These are phyloP conservation scores for Claviceps maximensis DNA, from an alignment of 2,329 filamentous ascomycete species.

Conservation along the genomic window DNA sequence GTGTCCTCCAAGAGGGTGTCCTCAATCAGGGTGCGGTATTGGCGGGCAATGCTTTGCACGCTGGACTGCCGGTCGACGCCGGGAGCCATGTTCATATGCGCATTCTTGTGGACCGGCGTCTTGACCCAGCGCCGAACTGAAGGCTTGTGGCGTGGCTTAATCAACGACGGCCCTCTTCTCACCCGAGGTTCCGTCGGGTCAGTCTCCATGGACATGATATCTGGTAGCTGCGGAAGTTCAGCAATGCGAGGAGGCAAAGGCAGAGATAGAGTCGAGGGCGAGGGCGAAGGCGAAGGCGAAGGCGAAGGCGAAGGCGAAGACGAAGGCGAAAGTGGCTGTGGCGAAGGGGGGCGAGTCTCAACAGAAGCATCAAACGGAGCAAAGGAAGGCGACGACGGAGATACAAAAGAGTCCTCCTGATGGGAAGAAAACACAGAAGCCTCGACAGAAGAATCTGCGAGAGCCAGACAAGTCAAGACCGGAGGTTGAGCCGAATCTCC, in stretches of 20 bases:
- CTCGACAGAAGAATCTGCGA: background rate
- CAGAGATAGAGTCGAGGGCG: too few relatives aligned
- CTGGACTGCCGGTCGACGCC: slow-evolving; percentile 23
- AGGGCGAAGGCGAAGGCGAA: background rate
- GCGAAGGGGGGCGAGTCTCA: background rate
- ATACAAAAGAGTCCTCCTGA: background rate
- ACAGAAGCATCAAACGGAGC: background rate
- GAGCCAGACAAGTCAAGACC: background rate
- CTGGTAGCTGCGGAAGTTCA: background rate
- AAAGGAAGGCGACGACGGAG: background rate
- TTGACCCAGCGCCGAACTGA: slow-evolving; percentile 28
- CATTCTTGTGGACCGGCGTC: slow-evolving; percentile 36
- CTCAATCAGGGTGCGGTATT: slow-evolving; percentile 34
- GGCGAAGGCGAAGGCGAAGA: background rate
- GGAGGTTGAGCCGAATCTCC: background rate
- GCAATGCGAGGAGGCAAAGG: background rate
- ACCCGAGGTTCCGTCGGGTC: slow-evolving; percentile 1
- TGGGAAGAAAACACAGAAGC: background rate
- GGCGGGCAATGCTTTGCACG: slow-evolving; percentile 36
- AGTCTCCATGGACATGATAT: background rate
- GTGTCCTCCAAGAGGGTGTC: slow-evolving; percentile 19
- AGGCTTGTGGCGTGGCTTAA: slow-evolving; percentile 1
- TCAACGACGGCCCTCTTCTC: slow-evolving; percentile 3
- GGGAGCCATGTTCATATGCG: slow-evolving; percentile 30
- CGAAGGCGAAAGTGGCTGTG: background rate